phyloP scores from a whole-genome alignment of 2,329 filamentous ascomycete species.

The Aschersonia sp. region DNA sequence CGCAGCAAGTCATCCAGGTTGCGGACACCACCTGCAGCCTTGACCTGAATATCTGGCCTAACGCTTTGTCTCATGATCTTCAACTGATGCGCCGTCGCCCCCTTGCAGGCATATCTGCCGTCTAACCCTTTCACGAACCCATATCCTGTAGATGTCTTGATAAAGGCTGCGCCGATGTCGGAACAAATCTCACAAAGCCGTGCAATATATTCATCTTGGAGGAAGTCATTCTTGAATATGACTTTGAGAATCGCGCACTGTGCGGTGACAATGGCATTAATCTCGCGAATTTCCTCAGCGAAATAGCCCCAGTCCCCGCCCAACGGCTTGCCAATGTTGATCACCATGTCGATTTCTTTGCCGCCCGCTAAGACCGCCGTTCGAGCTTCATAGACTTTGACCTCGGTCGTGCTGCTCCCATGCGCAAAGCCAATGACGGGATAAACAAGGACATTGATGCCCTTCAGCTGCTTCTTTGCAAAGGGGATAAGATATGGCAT shows the following conservation, averaged over 20 bases:
- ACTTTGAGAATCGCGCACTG: conserved; percentile 35
- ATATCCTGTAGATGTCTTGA: no score
- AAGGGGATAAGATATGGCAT: conserved; percentile 40
- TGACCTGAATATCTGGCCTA: no score
- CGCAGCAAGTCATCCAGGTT: no score
- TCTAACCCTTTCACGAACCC: no score
- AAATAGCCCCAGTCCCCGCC: conserved; percentile 39
- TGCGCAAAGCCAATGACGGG: conserved; percentile 47
- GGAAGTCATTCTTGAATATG: conserved; percentile 48
- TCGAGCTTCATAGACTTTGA: conserved; percentile 38
- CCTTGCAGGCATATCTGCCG: no score
- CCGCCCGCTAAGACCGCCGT: conserved; percentile 32
- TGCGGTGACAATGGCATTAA: conserved; percentile 32
- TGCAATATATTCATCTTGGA: conserved; percentile 32
- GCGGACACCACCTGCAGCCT: no score
- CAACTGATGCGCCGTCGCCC: no score
- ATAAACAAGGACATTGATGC: conserved; percentile 34
- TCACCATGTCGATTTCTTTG: conserved; percentile 43
- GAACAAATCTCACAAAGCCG: conserved; percentile 40
- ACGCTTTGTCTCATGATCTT: no score
- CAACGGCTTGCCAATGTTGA: conserved; percentile 44
- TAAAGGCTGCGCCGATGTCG: not conserved
- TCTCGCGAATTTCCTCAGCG: conserved; percentile 28
- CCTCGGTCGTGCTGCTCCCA: conserved; percentile 36
- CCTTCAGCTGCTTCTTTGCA: conserved; percentile 30